Base-by-base conservation (phyloP, 805 yeast genomes). In the Isabelozyma gotoi region DNA sequence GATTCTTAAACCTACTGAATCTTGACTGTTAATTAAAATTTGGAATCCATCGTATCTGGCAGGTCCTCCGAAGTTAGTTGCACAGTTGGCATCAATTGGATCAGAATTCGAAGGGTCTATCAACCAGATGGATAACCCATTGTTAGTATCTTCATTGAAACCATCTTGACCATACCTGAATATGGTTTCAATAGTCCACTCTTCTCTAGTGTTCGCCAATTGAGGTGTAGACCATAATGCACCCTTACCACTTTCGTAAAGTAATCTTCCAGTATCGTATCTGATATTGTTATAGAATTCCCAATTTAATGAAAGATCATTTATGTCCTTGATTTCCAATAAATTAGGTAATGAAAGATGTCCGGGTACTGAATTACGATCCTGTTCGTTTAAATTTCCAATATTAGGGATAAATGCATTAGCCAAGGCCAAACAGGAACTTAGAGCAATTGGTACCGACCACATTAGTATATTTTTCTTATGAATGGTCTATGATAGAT, bases 181-280 rank as follows among this genome's bases (percentile, higher is more conserved):
- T 2, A 84, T 77, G 37, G 78, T 56, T 51, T 85, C 90, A 7
- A 81, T 51, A 0, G 91, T 77, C 74, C 82, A 81, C 45, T 71
- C 76, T 11, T 59, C 47, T 8, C 41, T 42, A 3, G 50, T 32
- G 19, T 48, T 51, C 17, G 58, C 46, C 15, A 60, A 36, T 8
- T 39, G 24, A 1, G 44, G 40, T 17, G 44, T 43, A 6, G 59
- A 49, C 66, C 66, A 62, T 8, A 60, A 27, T 3, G 53, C 36
- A 2, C 62, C 63, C 5, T 52, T 56, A 3, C 55, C 50, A 18
- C 48, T 44, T 3, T 49, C 53, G 38, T 51, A 35, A 19, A 60
- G 39, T 19, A 61, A 43, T 40, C 66, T 47, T 10, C 95, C 98
- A 64, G 91, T 84, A 72, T 90, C 97, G 70, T 91, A 88, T 77